phyloP scores from a whole-genome alignment of 2,329 filamentous ascomycete genomes.

The Penicillium oxalicum region DNA sequence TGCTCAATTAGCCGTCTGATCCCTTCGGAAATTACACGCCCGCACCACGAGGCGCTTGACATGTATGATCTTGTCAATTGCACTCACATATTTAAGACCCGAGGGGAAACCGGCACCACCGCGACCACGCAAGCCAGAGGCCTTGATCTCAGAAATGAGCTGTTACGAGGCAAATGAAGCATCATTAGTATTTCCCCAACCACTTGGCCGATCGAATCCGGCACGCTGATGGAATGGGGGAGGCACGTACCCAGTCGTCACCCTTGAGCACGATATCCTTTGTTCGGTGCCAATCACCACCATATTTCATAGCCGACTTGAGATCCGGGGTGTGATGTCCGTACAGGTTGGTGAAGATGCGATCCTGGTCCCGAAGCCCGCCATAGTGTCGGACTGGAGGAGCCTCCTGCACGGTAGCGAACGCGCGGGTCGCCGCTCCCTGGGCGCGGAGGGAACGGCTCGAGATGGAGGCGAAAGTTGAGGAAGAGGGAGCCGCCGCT shows the following conservation, averaged over 20 bases:
- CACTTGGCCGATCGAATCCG: conserved; percentile 1
- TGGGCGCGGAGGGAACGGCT: conserved; percentile 39
- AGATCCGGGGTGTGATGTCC: conserved; percentile 85
- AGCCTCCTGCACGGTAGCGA: conserved; percentile 73
- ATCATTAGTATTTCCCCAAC: conserved; percentile 19
- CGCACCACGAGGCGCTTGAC: background rate
- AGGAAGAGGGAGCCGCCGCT: conserved; percentile 41
- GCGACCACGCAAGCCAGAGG: conserved; percentile 88
- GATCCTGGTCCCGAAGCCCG: conserved; percentile 89
- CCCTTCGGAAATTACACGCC: background rate
- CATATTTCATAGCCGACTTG: conserved; percentile 93
- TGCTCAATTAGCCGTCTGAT: conserved; percentile 4
- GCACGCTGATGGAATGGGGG: conserved; percentile 4
- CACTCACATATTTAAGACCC: conserved; percentile 92
- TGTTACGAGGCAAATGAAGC: conserved; percentile 24
- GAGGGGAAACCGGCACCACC: conserved; percentile 98
- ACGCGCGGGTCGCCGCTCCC: conserved; percentile 51
- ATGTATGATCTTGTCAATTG: conserved; percentile 5
- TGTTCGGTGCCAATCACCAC: conserved; percentile 98
- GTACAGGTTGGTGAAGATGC: conserved; percentile 99
- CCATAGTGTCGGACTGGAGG: conserved; percentile 64
- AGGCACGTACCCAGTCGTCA: conserved; percentile 69
- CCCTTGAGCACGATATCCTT: conserved; percentile 98
- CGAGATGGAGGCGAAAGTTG: conserved; percentile 36
- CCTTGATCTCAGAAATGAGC: conserved; percentile 97